Base-by-base conservation (phyloP, 305 asterid genomes). In the Fraxinus nigra region DNA sequence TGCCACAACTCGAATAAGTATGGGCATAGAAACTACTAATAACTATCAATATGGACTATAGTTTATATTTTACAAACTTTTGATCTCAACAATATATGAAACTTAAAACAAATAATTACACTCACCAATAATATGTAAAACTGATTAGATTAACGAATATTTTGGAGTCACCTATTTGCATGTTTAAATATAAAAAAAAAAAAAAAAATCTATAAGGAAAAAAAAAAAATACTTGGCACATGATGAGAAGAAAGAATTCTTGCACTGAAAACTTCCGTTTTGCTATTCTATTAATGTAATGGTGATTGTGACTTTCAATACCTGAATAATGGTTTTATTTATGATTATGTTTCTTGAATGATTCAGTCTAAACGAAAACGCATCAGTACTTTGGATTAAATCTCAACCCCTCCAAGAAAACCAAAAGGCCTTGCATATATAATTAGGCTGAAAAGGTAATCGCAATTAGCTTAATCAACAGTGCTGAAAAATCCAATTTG, bases 291-390 rank as follows among this genome's bases (percentile, higher is more conserved):
- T 11, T 13, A 3, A 76, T 22, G 37, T 28, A 7, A 7, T 5
- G 10, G 54, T 34, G 80, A 77, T 77, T 34, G 32, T 32, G 73
- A 56, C 26, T 38, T 28, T 33, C 48, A 77, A 56, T 77, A 56
- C 10, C 8, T 13, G n/a, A 76, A 76, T 48, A 26, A 76, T 76
- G 40, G n/a, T 61, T 22, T 54, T 14, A n/a, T 32, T 51, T 10
- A 56, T 77, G 80, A 77, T 77, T 77, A 26, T 77, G 73, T 77
- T 59, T 77, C 54, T 33, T 77, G 72, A 77, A 77, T 11, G 24
- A 22, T 61, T 16, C 3, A 26, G 46, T 30, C 16, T 13, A 30
- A 3, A 51, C 63, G 46, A 75, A 40, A 37, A 5, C 40, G 43
- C 5, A 40, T 38, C 28, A 20, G 26, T 38, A 38, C 46, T 13